phyloP scores from a whole-genome alignment of 805 yeast species.

The Metschnikowia peoriensis region DNA sequence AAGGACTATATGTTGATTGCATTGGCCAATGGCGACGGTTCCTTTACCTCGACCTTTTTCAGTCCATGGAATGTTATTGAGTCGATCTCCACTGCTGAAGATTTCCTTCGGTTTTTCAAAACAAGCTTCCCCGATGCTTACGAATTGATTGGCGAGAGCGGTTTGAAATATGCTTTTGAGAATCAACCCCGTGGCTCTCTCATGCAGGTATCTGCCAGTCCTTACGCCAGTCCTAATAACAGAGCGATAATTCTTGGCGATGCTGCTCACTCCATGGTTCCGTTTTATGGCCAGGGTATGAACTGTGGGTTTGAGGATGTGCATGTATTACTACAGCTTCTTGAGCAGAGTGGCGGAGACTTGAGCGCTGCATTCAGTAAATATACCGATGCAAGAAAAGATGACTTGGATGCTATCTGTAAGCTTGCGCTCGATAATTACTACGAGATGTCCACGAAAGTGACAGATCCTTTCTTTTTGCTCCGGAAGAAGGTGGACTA shows the following conservation, averaged over 20 bases:
- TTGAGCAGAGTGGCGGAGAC: conserved; percentile 39
- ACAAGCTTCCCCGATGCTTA: conserved; percentile 73
- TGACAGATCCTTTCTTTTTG: conserved; percentile 57
- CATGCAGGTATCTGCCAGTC: conserved; percentile 65
- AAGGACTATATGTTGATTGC: conserved; percentile 86
- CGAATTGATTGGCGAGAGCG: conserved; percentile 59
- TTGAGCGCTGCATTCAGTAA: conserved; percentile 49
- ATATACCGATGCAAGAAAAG: conserved; percentile 55
- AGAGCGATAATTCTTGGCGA: conserved; percentile 77
- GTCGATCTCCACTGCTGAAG: conserved; percentile 42
- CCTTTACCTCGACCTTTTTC: conserved; percentile 87
- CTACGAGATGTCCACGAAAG: conserved; percentile 83
- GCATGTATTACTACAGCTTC: conserved; percentile 54
- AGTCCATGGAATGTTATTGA: conserved; percentile 74
- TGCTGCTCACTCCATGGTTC: conserved; percentile 96
- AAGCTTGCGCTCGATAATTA: conserved; percentile 79
- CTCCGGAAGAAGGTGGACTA: conserved; percentile 69
- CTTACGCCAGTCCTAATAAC: conserved; percentile 62
- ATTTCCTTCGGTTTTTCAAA: conserved; percentile 53
- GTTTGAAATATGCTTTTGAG: conserved; percentile 48
- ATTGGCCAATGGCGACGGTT: conserved; percentile 77
- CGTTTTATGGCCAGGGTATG: conserved; percentile 96
- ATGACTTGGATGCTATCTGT: conserved; percentile 73
- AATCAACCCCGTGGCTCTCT: conserved; percentile 75
- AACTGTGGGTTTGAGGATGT: conserved; percentile 96